Evolutionary conservation across 2,329 filamentous ascomycete species (phyloP), one percentile per base, ranked within the genome.

Genomic region (Arachnopeziza araneosa): DNA sequence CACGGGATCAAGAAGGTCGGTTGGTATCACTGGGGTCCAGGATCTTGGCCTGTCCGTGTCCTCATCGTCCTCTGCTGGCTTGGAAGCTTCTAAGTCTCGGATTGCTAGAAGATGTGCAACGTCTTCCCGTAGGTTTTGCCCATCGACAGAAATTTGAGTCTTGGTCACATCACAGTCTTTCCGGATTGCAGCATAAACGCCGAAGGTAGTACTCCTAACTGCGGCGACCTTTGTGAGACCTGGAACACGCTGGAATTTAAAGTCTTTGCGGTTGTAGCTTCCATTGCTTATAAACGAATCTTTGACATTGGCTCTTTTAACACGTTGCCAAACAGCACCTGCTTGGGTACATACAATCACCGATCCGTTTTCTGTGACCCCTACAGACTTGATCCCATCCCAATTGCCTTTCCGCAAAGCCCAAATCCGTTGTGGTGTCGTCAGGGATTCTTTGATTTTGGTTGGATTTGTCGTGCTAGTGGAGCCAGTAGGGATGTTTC

Each of bases 321-420:
- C 86, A 60, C 93, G 88, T 66, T 87, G 87, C 93, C 93, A 99
- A 0, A 97, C 93, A 54, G 91, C 93, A 1, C 95, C 95, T 50
- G 92, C 93, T 61, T 92, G 83, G 0, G 95, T 99, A 65, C 91
- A 93, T 63, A 99, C 86, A 58, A 99, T 96, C 65, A 99, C 91
- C 0, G 93, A 96, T 1, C 93, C 95, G 73, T 98, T 89, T 71
- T 96, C 92, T 48, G 93, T 91, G 2, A 98, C 88, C 63, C 86
- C 89, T 1, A 96, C 91, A 61, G 96, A 96, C 57, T 84, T 84
- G 30, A 91, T 93, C 2, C 92, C 92, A 60, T 90, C 88, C 71
- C 71, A 73, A 44, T 73, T 65, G 6, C 71, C 71, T 58, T 96
- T 97, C 67, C 88, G 88, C 1, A 93, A 87, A 30, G 88, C 90